These are phyloP conservation scores for Chernovozyma aurita DNA, from an alignment of 1,139 yeast genomes.

Conservation along the genomic window DNA sequence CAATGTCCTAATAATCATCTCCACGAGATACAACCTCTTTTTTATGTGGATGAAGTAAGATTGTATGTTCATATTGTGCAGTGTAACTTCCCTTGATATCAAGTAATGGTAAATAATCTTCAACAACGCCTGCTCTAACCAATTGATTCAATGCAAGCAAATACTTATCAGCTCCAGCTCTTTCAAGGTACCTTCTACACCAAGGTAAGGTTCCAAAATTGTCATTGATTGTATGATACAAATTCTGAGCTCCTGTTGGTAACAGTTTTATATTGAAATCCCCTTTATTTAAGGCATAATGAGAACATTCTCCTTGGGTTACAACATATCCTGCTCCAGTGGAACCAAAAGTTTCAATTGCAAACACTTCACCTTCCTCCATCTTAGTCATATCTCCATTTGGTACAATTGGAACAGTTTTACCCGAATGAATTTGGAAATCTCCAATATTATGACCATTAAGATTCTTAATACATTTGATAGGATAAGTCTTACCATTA, in stretches of 20 bases:
- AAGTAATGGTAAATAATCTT: slow-evolving; percentile 94
- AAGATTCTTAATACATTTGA: slow-evolving; percentile 85
- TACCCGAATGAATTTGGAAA: slow-evolving; percentile 86
- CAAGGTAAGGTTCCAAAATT: slow-evolving; percentile 94
- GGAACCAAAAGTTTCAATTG: slow-evolving; percentile 96
- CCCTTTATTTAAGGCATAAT: slow-evolving; percentile 67
- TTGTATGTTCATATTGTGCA: slow-evolving; percentile 95
- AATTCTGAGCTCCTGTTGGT: slow-evolving; percentile 61
- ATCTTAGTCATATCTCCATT: slow-evolving; percentile 91
- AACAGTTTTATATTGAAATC: slow-evolving; percentile 42
- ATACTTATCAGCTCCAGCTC: slow-evolving; percentile 88
- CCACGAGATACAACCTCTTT: slow-evolving; percentile 96
- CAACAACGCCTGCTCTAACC: slow-evolving; percentile 81
- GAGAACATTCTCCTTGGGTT: slow-evolving; percentile 89
- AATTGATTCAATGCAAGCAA: slow-evolving; percentile 82
- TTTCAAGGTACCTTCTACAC: slow-evolving; percentile 92
- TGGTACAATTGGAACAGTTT: slow-evolving; percentile 92
- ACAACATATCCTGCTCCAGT: slow-evolving; percentile 92
- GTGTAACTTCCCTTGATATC: slow-evolving; percentile 86
- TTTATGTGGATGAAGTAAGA: slow-evolving; percentile 81
- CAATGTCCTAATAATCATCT: slow-evolving; percentile 62
- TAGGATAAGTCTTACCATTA: slow-evolving; percentile 78
- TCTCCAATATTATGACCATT: slow-evolving; percentile 92
- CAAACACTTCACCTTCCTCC: slow-evolving; percentile 98
- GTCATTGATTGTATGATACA: slow-evolving; percentile 64